phyloP scores from a whole-genome alignment of 768 basidiomycete genomes.

The Termitomyces sp. region DNA sequence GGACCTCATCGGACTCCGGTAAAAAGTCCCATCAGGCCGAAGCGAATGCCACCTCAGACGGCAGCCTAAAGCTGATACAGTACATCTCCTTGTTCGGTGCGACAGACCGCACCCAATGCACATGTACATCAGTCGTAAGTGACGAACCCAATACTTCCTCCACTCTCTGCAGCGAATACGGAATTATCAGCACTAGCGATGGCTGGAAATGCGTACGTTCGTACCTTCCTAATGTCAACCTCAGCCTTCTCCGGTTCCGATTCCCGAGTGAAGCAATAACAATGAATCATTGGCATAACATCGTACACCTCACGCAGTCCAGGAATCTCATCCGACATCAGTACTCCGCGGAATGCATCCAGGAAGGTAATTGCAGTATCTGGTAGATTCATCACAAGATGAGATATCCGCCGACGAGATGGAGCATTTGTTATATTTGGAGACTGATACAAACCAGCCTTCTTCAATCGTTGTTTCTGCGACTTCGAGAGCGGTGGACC shows the following conservation, averaged over 20 bases:
- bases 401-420: slow-evolving; percentile 56
- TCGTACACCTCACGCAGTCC: slow-evolving; percentile 42
- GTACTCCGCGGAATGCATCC: slow-evolving; percentile 78
- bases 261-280: slow-evolving; percentile 94
- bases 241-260: slow-evolving; percentile 61
- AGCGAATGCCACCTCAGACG: slow-evolving; percentile 29
- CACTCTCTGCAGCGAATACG: slow-evolving; percentile 49
- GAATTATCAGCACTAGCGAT: slow-evolving; percentile 9
- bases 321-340: slow-evolving; percentile 30
- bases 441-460: not conserved
- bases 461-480: slow-evolving; percentile 31
- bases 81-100: slow-evolving; percentile 98
- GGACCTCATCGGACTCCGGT: not conserved
- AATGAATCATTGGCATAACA: slow-evolving; percentile 88
- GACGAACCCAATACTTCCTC: slow-evolving; percentile 54
- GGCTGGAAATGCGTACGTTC: slow-evolving; percentile 17
- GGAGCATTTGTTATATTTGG: not conserved
- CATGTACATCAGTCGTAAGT: slow-evolving; percentile 41
- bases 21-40: not conserved
- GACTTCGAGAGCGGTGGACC: slow-evolving; percentile 45
- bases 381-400: slow-evolving; percentile 98
- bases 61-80: slow-evolving; percentile 76
- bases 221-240: slow-evolving; percentile 74
- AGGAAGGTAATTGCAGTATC: slow-evolving; percentile 88
- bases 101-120: slow-evolving; percentile 85